Evolutionary conservation across 306 rosid species (phyloP), one percentile per base, ranked within the genome.

Genomic region (Styphnolobium japonicum): DNA sequence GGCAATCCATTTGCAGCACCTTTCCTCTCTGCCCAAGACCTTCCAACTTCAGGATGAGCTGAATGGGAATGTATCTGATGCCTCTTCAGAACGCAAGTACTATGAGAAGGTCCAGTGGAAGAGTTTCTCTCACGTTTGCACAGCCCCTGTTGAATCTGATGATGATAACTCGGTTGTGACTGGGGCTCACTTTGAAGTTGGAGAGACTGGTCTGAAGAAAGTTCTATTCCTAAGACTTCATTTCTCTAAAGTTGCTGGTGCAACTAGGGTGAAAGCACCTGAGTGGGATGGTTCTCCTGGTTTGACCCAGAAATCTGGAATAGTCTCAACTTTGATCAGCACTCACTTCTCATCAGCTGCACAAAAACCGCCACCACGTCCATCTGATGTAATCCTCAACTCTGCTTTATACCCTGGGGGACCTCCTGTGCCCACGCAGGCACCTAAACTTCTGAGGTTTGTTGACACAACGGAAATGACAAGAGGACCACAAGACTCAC

Each of bases 401-500:
- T 90, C 98, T 4, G 98, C 97, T 15, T 83, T 93, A 39, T 93
- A 93, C 83, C 97, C 98, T 2, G 94, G 87, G 0, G 97, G 94
- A 16, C 98, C 98, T 72, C 98, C 97, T 0, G 91, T 87, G 60
- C 86, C 92, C 4, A 80, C 97, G 5, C 95, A 90, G 78, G 43
- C 91, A 0, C 89, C 91, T 9, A 93, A 93, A 80, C 95, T 93
- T 56, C 83, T 91, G 67, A 91, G 77, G 87, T 90, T 90, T 74
- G 95, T 93, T 29, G 98, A 93, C 88, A 93, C 98, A 18, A 87
- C 93, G 16, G 98, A 93, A 88, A 90, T 91, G 93, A 93, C 95
- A n/a, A 87, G 95, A 86, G 98, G 95, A 33, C 97, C 98, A 4
- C 98, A 91, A 87, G 92, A 93, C 75, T 67, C 79, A 8, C 98